Evolutionary conservation across 225 moss, liverwort and hornwort genomes (phyloP).

Genomic region (Polytrichum commune): DNA sequence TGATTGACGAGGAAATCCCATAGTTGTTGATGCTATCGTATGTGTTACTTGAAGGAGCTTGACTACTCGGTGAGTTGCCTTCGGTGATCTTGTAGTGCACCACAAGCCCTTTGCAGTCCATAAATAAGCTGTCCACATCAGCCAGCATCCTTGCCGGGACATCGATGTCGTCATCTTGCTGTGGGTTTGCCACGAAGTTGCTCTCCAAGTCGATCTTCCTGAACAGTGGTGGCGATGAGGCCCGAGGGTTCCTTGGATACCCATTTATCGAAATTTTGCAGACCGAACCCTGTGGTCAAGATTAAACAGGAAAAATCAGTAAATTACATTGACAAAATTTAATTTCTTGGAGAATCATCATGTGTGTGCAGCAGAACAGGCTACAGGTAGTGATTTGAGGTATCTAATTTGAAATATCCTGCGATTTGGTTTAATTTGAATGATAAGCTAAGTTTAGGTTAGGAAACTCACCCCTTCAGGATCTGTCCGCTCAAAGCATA

Average conservation of each 20-base stretch:
- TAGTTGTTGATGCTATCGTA: slow-evolving; percentile 29
- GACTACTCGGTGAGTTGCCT: slow-evolving; percentile 17
- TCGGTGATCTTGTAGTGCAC: slow-evolving; percentile 40
- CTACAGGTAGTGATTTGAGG: too few relatives aligned
- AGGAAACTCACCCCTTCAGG: slow-evolving; percentile 11
- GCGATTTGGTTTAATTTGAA: too few relatives aligned
- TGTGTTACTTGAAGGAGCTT: slow-evolving; percentile 10
- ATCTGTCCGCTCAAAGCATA: slow-evolving; percentile 34
- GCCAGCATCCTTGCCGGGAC: slow-evolving; percentile 49
- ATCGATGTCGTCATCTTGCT: slow-evolving; percentile 44
- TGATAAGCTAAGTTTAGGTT: not conserved
- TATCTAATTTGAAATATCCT: too few relatives aligned
- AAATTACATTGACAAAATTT: too few relatives aligned
- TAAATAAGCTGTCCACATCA: slow-evolving; percentile 43
- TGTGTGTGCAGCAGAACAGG: too few relatives aligned
- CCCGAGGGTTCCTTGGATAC: slow-evolving; percentile 36
- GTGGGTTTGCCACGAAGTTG: slow-evolving; percentile 24
- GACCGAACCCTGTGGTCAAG: slow-evolving; percentile 16
- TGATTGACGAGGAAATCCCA: slow-evolving; percentile 23
- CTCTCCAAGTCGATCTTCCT: slow-evolving; percentile 46
- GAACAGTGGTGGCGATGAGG: slow-evolving; percentile 32
- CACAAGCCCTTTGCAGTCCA: slow-evolving; percentile 41
- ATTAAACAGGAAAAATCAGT: not conserved
- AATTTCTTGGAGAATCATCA: too few relatives aligned
- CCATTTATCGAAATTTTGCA: slow-evolving; percentile 18